Base-by-base conservation (phyloP, 2,329 filamentous ascomycete genomes). In the Sclerotinia sclerotiorum region DNA sequence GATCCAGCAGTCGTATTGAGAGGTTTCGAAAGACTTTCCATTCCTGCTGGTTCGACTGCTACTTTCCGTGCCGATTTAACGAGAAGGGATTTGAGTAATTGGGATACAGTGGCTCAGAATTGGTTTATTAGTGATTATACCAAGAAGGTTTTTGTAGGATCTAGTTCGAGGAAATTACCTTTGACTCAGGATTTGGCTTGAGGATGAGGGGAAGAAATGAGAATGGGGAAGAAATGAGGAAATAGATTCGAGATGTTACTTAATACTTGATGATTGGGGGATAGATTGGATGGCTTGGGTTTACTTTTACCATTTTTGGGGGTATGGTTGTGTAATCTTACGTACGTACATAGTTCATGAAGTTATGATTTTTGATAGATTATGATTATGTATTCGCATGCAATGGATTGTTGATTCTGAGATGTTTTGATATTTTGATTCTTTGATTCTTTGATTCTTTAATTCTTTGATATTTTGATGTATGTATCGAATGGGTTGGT, bases 21-120 rank as follows among this genome's bases (percentile, higher is more conserved):
- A 70, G 89, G 89, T 56, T 98, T 97, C 75, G 91, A 96, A 69
- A 87, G 92, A 58, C 79, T 97, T 69, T 84, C 83, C 62, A 88
- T 97, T 71, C 82, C 85, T 5, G 85, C 92, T 0, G 92, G 92
- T n/a, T 78, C 87, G 78, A 87, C 84, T 64, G 83, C 81, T 4
- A 86, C 83, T 2, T 96, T 95, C 82, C 83, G 79, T 0, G 88
- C 87, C 0, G 84, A 88, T 21, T 79, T 97, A 67, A 93, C 88
- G 7, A 85, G 94, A 51, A 88, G 93, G 68, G 94, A 97, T 76
- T 73, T 97, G 68, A 93, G 90, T 77, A 95, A 93, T 81, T 97
- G 94, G 94, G 92, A 97, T 73, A 82, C 86, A 0, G 83, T 77
- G 1, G 78, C 81, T n/a, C 94, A 97, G 83, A 89, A 97, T 82